A percentile compares a stretch with the other conserved stretches of the same genome.
phyloP scores from a whole-genome alignment of 805 yeast genomes.

The Osmozyma mogii region DNA sequence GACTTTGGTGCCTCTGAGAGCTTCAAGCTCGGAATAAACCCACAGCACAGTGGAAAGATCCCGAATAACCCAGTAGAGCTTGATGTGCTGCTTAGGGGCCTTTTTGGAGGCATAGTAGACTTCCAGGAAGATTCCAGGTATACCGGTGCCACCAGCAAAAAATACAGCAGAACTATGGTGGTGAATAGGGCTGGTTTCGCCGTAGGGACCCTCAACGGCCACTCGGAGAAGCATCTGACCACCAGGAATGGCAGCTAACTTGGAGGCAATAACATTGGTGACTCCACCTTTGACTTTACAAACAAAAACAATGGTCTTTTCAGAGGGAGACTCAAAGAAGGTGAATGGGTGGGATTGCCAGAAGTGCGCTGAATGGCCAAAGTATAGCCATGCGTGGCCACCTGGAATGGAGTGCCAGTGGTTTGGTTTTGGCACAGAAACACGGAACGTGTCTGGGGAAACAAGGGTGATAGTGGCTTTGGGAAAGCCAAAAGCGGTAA shows the following conservation, averaged over 20 bases:
- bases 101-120: slow-evolving; percentile 21
- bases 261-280: slow-evolving; percentile 23
- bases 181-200: slow-evolving; percentile 41
- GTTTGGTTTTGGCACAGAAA: neutral
- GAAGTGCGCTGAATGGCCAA: slow-evolving; percentile 37
- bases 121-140: slow-evolving; percentile 48
- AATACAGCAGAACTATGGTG: slow-evolving; percentile 48
- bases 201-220: slow-evolving; percentile 64
- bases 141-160: slow-evolving; percentile 70
- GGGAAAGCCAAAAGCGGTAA: neutral
- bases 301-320: slow-evolving; percentile 19
- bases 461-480: neutral
- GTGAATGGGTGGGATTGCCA: slow-evolving; percentile 67
- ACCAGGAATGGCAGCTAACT: slow-evolving; percentile 21
- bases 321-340: slow-evolving; percentile 5
- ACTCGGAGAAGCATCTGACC: slow-evolving; percentile 21
- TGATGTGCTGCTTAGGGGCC: slow-evolving; percentile 8
- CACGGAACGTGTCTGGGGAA: neutral
- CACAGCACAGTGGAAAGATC: slow-evolving; percentile 9
- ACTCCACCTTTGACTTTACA: slow-evolving; percentile 32
- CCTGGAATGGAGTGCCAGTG: neutral
- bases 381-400: slow-evolving; percentile 1
- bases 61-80: slow-evolving; percentile 12
- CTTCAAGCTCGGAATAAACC: slow-evolving; percentile 9
- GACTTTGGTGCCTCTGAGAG: slow-evolving; percentile 6